Percentiles rank a stretch among this genome's conserved stretches.
These are phyloP conservation scores for Dioszegia hungarica DNA, from an alignment of 768 basidiomycete species.

Conservation along the genomic window DNA sequence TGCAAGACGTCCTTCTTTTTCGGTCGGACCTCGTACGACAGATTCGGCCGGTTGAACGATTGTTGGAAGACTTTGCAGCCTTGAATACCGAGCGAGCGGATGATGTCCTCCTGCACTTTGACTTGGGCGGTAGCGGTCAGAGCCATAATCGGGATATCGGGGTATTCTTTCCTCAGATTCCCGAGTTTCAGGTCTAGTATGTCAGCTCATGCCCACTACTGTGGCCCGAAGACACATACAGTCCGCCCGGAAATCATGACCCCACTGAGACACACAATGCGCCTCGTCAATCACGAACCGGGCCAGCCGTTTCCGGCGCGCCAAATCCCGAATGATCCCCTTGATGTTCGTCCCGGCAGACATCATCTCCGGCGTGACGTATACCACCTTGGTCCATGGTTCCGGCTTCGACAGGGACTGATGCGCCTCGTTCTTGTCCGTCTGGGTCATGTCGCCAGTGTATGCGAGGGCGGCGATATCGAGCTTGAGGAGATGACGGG, in stretches of 20 bases:
- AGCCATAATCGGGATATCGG: constrained; percentile 85
- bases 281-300: constrained; percentile 95
- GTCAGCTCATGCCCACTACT: constrained; percentile 18
- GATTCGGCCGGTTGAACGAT: constrained; percentile 91
- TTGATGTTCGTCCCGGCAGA: constrained; percentile 59
- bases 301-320: constrained; percentile 61
- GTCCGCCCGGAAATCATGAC: constrained; percentile 59
- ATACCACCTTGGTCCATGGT: constrained; percentile 62
- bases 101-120: constrained; percentile 72
- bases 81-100: constrained; percentile 61
- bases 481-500: constrained; percentile 61
- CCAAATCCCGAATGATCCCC: constrained; percentile 58
- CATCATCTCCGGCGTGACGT: constrained; percentile 88
- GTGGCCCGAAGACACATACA: constrained; percentile 23
- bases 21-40: constrained; percentile 64
- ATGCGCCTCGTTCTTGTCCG: constrained; percentile 43
- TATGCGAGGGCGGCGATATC: constrained; percentile 67
- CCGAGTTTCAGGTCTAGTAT: constrained; percentile 53
- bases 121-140: constrained; percentile 90
- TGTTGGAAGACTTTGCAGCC: constrained; percentile 62
- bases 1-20: constrained; percentile 55
- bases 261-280: constrained; percentile 88
- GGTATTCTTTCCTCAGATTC: constrained; percentile 67
- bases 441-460: constrained; percentile 54
- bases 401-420: constrained; percentile 37